phyloP scores from a whole-genome alignment of 169 alveolate species.

The Babesia bigemina region DNA sequence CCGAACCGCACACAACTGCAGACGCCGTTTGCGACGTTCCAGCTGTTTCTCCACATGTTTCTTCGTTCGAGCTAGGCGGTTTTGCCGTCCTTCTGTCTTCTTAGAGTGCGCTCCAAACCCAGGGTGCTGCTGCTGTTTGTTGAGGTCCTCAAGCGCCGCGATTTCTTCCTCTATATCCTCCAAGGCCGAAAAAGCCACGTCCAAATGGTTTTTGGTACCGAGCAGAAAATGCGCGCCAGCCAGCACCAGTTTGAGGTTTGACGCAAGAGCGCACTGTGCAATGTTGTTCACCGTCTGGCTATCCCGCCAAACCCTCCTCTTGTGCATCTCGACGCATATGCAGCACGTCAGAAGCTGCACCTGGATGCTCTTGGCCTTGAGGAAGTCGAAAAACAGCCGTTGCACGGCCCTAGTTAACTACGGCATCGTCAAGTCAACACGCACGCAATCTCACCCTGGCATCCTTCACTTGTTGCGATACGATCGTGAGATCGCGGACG shows the following conservation, averaged over 20 bases:
- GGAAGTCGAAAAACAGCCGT: slow-evolving; percentile 20
- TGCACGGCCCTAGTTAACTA: slow-evolving; percentile 19
- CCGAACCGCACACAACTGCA: slow-evolving; percentile 20
- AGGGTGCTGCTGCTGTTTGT: slow-evolving; percentile 8
- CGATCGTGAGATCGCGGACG: slow-evolving; percentile 39
- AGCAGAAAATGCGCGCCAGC: slow-evolving; percentile 58
- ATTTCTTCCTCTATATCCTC: slow-evolving; percentile 19
- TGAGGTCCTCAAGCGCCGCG: slow-evolving; percentile 20
- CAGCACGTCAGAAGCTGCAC: slow-evolving; percentile 64
- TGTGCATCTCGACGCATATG: slow-evolving; percentile 69
- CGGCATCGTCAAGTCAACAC: background rate
- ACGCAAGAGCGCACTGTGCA: slow-evolving; percentile 61
- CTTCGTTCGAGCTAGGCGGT: slow-evolving; percentile 23
- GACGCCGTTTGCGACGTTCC: slow-evolving; percentile 24
- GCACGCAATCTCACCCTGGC: background rate
- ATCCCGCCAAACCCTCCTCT: slow-evolving; percentile 69
- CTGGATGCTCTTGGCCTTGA: slow-evolving; percentile 15
- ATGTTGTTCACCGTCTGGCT: slow-evolving; percentile 58
- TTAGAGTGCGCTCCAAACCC: slow-evolving; percentile 15
- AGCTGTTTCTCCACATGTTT: slow-evolving; percentile 19
- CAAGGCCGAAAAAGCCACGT: slow-evolving; percentile 47
- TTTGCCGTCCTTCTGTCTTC: slow-evolving; percentile 35
- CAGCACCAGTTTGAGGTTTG: slow-evolving; percentile 31
- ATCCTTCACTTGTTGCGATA: slow-evolving; percentile 19
- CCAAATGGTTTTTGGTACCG: slow-evolving; percentile 54